Conservation (phyloP, 163 green algal species). For the Picocystis sp. region DNA sequence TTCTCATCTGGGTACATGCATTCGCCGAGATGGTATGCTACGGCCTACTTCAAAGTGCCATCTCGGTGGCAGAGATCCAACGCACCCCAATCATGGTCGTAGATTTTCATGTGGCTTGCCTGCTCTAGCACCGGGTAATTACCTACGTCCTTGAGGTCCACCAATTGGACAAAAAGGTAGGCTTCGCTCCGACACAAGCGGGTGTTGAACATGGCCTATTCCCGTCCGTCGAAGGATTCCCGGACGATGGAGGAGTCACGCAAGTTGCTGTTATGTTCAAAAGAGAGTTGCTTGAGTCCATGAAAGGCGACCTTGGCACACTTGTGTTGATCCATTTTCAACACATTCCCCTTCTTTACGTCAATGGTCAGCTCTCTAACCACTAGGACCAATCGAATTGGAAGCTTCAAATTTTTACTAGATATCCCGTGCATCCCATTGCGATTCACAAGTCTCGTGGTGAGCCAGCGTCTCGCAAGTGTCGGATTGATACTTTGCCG, state of each 20-base stretch:
- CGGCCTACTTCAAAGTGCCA: constrained; percentile 75
- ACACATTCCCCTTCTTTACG: constrained; percentile 70
- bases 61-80: constrained; percentile 95
- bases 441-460: constrained; percentile 41
- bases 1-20: constrained; percentile 52
- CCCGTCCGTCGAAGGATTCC: constrained; percentile 61
- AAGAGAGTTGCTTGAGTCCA: constrained; percentile 54
- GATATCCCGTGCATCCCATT: constrained; percentile 23
- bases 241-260: constrained; percentile 35
- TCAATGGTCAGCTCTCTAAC: constrained; percentile 86
- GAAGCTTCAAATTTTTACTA: constrained; percentile 24
- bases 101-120: constrained; percentile 35
- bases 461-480: constrained; percentile 84
- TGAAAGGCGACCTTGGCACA: constrained; percentile 96
- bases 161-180: constrained; percentile 37
- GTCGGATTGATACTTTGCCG: constrained; percentile 76
- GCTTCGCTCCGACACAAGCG: constrained; percentile 77
- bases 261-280: constrained; percentile 40
- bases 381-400: constrained; percentile 93
- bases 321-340: constrained; percentile 90
- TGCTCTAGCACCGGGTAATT: background rate
- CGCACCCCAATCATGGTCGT: constrained; percentile 66
- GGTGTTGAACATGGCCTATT: constrained; percentile 86
- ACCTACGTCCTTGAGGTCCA: constrained; percentile 45
- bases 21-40: constrained; percentile 66